Percentiles rank a stretch among this genome's conserved stretches.
phyloP scores from a whole-genome alignment of 2,329 filamentous ascomycete species.

The Arthrobotrys entomopaga region DNA sequence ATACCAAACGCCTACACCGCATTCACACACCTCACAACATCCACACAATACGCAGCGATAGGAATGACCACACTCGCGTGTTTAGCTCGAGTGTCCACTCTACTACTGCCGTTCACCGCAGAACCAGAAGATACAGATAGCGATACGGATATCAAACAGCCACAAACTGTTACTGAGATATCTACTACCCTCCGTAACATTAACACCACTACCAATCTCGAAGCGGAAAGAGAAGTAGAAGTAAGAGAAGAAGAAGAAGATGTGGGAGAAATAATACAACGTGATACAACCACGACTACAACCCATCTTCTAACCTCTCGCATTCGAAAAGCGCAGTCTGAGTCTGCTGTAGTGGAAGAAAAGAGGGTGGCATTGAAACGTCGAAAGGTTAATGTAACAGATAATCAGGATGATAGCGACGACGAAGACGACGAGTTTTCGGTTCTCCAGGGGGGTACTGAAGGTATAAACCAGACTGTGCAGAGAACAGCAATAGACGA shows the following conservation, averaged over 20 bases:
- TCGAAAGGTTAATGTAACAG: constrained; percentile 19
- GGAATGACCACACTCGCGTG: constrained; percentile 75
- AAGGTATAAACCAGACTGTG: neutral
- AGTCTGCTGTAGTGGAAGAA: too few relatives aligned
- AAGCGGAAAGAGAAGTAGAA: neutral
- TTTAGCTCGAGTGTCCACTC: constrained; percentile 69
- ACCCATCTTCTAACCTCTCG: neutral
- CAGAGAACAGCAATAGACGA: constrained; percentile 45
- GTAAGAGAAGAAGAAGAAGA: constrained; percentile 30
- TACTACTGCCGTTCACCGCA: constrained; percentile 47
- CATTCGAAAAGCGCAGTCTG: constrained; percentile 4
- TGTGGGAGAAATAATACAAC: constrained; percentile 41
- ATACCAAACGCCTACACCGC: constrained; percentile 65
- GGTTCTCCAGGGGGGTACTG: neutral
- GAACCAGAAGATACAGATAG: constrained; percentile 25
- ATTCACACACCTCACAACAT: constrained; percentile 76
- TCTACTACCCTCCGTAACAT: neutral
- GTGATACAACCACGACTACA: constrained; percentile 34
- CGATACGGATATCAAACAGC: neutral
- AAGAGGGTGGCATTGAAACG: constrained; percentile 9
- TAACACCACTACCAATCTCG: too few relatives aligned
- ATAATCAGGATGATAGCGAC: neutral
- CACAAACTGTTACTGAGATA: neutral
- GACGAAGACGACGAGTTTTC: neutral
- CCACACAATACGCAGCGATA: constrained; percentile 77